Evolutionary conservation across 805 yeast genomes (phyloP).

Genomic region (Debaryomyces maramus): DNA sequence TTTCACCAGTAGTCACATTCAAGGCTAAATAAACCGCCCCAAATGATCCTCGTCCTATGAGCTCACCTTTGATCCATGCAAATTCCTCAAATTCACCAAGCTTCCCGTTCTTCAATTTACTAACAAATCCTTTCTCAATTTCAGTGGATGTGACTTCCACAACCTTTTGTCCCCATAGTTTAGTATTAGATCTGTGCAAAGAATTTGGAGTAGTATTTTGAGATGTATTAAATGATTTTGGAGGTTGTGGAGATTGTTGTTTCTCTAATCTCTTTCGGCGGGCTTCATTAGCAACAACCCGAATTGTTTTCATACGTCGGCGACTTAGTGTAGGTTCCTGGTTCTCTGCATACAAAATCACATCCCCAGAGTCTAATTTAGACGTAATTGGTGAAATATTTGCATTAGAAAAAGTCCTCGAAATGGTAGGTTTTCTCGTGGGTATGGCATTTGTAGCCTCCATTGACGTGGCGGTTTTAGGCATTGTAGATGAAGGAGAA

Average conservation of each 20-base stretch:
- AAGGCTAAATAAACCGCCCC: constrained; percentile 91
- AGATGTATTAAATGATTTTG: constrained; percentile 3
- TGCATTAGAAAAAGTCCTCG: constrained; percentile 46
- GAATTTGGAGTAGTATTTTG: constrained; percentile 18
- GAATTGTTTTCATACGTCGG: constrained; percentile 82
- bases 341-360: constrained; percentile 34
- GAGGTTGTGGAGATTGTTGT: constrained; percentile 10
- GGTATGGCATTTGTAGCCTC: constrained; percentile 10
- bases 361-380: constrained; percentile 28
- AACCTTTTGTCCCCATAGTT: constrained; percentile 96
- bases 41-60: constrained; percentile 95
- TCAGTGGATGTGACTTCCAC: constrained; percentile 83
- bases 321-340: constrained; percentile 41
- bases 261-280: constrained; percentile 35
- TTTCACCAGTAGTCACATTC: constrained; percentile 95
- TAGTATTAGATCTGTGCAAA: constrained; percentile 76
- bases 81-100: constrained; percentile 75
- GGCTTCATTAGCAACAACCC: constrained; percentile 93
- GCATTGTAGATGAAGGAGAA: constrained; percentile 55
- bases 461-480: neutral
- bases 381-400: constrained; percentile 36
- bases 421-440: constrained; percentile 32
- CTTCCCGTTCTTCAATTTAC: constrained; percentile 60
- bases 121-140: constrained; percentile 60
- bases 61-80: constrained; percentile 97